Evolutionary conservation across 2,329 filamentous ascomycete genomes (phyloP), one percentile per base, ranked within the genome.

Genomic region (Beauveria brongniartii): DNA sequence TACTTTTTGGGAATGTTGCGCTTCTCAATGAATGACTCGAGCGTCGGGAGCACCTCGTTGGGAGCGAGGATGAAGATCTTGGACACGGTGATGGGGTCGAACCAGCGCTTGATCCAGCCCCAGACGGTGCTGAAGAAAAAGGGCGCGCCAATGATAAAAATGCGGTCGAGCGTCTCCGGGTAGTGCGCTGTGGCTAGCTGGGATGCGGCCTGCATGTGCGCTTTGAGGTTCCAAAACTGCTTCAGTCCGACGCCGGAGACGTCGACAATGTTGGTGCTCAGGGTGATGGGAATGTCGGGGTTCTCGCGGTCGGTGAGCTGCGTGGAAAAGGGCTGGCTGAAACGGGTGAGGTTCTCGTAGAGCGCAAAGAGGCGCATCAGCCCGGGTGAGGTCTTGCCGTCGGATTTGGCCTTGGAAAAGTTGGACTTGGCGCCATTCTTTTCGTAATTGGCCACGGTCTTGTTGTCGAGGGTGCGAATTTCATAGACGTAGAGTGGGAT

Each of bases 71-170:
- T 94, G 73, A 96, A 96, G 72, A 97, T 97, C 78, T 97, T 97
- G 69, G 91, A 94, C 3, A 92, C 90, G 40, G 93, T 97, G 64
- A 92, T 91, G 7, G 92, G 92, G 76, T 92, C 89, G 70, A 96
- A 96, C 92, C 92, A 96, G 69, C 89, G 88, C 80, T 96, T 96
- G 75, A 96, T 83, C 91, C 92, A 96, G 66, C 90, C 86, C 92
- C 92, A 93, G 63, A 96, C 90, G 3, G 91, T 96, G 55, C 89
- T 89, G 78, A 96, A 96, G 81, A 96, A 96, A 51, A 83, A 78
- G 8, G 93, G 93, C 0, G 93, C 93, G 63, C 92, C 92, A 65
- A 97, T 91, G 69, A 97, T 89, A 64, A 80, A 80, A 67, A 80
- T 80, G 43, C 77, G 68, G 63, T 75, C 93, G 55, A 97, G 77